These are phyloP conservation scores for Phtheirospermum japonicum DNA, from an alignment of 257 asterid genomes.

Conservation along the genomic window DNA sequence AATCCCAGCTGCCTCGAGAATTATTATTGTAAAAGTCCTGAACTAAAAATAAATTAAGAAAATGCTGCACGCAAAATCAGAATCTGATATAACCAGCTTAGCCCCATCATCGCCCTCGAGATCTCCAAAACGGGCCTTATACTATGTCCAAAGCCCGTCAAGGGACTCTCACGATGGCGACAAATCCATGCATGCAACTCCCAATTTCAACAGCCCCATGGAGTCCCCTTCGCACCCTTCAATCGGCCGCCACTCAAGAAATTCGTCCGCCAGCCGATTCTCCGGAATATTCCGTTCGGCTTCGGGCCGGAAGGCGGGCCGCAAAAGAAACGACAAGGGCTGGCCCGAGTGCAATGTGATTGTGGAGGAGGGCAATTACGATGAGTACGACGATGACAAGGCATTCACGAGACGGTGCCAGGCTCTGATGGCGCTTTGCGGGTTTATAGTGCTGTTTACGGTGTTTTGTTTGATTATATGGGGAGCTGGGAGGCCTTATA, in stretches of 20 bases:
- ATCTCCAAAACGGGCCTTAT: constrained; percentile 79
- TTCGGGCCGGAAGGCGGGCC: constrained; percentile 68
- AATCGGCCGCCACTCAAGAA: constrained; percentile 88
- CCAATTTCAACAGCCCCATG: constrained; percentile 79
- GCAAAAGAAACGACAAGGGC: constrained; percentile 86
- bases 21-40: too few relatives aligned
- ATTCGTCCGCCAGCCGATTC: constrained; percentile 84
- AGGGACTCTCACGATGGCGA: constrained; percentile 94
- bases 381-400: constrained; percentile 67
- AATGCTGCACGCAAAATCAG: constrained; percentile 86
- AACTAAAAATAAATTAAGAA: too few relatives aligned
- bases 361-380: constrained; percentile 80
- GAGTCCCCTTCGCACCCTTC: constrained; percentile 99
- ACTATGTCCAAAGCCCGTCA: constrained; percentile 96
- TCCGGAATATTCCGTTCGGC: constrained; percentile 94
- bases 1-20: too few relatives aligned
- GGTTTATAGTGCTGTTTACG: constrained; percentile 65
- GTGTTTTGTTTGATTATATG: constrained; percentile 88
- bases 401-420: constrained; percentile 63
- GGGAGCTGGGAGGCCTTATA: constrained; percentile 87
- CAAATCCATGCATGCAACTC: constrained; percentile 91
- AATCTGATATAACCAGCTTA: constrained; percentile 83
- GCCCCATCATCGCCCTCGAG: constrained; percentile 96
- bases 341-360: constrained; percentile 98
- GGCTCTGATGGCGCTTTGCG: constrained; percentile 62